Evolutionary conservation across 177 flowering plant species (phyloP).

Genomic region (Telopea speciosissima): DNA sequence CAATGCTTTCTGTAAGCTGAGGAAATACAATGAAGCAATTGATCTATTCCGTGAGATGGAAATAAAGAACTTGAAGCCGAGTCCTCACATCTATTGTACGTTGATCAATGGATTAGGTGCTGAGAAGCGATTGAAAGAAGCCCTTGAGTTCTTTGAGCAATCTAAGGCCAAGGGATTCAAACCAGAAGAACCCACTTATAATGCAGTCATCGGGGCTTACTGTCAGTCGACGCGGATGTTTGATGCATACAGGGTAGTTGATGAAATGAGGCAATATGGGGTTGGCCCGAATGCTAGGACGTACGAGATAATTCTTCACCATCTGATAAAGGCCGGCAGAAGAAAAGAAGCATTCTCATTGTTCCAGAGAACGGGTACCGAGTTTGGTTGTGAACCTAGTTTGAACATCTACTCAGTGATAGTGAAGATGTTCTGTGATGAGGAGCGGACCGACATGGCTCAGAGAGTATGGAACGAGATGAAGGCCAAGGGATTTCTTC

Average conservation of each 20-base stretch:
- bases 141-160: conserved; percentile 49
- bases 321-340: conserved; percentile 44
- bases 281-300: conserved; percentile 75
- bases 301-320: conserved; percentile 70
- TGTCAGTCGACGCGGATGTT: conserved; percentile 54
- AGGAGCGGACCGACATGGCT: conserved; percentile 52
- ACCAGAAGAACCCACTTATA: conserved; percentile 67
- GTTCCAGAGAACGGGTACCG: conserved; percentile 48
- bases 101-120: conserved; percentile 76
- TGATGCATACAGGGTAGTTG: conserved; percentile 39
- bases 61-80: conserved; percentile 40
- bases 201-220: conserved; percentile 74
- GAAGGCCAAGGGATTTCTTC: conserved; percentile 68
- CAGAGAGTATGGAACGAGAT: conserved; percentile 57
- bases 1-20: conserved; percentile 51
- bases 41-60: conserved; percentile 49
- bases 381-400: conserved; percentile 52
- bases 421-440: conserved; percentile 68
- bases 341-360: conserved; percentile 50
- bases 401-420: conserved; percentile 64
- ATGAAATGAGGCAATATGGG: conserved; percentile 59
- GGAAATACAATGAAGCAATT: conserved; percentile 50
- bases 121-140: conserved; percentile 53
- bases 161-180: conserved; percentile 46
- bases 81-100: conserved; percentile 67